Percentiles rank a stretch among this genome's conserved stretches.
Conservation (phyloP, 202 grass and related monocot species). For the Schoenoplectus triqueter region DNA sequence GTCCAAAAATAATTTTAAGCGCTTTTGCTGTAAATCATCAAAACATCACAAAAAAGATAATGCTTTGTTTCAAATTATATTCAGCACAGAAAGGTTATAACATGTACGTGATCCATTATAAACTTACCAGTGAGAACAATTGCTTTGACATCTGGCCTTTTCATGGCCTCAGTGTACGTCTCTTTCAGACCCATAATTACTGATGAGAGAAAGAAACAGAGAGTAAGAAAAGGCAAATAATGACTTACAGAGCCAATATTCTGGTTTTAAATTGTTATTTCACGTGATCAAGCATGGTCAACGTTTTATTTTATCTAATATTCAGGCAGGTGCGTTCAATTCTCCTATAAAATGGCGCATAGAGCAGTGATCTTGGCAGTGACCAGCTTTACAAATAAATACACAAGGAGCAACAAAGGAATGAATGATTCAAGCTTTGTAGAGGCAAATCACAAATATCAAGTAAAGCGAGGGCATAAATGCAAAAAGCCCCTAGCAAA, state of each 20-base stretch:
- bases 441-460: conserved; percentile 11
- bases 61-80: background rate
- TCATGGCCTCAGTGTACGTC: conserved; percentile 71
- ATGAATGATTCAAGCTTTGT: background rate
- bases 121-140: conserved; percentile 87
- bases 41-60: conserved; percentile 31
- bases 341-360: background rate
- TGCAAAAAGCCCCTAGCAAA: background rate
- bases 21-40: background rate
- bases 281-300: background rate
- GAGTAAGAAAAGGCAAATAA: background rate
- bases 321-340: background rate
- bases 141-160: conserved; percentile 80
- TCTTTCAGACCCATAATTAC: conserved; percentile 87
- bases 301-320: background rate
- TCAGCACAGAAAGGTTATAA: background rate
- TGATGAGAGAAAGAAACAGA: conserved; percentile 32
- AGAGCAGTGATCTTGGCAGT: background rate
- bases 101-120: background rate
- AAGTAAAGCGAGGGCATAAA: conserved; percentile 17
- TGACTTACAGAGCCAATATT: background rate
- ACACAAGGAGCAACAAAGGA: background rate
- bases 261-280: background rate
- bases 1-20: background rate
- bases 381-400: background rate